Evolutionary conservation across 495 filamentous ascomycete genomes (phyloP).

Genomic region (Talaromyces proteolyticus): DNA sequence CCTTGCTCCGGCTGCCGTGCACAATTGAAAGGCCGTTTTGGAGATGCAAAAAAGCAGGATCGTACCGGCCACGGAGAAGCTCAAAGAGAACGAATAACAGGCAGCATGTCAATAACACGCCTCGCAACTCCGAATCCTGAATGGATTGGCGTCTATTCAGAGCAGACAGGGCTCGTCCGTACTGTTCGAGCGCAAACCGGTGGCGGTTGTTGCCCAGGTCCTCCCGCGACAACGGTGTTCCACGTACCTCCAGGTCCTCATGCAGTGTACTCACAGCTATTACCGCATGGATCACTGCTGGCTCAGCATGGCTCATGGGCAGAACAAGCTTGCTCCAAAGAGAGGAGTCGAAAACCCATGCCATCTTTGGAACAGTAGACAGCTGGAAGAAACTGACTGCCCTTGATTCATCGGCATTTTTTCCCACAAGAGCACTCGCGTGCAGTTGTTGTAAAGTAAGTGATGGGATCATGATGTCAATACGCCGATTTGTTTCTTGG

Average conservation of each 20-base stretch:
- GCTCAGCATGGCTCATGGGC: slow-evolving; percentile 36
- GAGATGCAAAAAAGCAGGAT: slow-evolving; percentile 13
- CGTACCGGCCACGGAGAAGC: slow-evolving; percentile 14
- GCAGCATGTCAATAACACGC: slow-evolving; percentile 16
- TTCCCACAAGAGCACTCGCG: not conserved
- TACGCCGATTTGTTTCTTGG: not conserved
- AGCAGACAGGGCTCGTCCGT: slow-evolving; percentile 7
- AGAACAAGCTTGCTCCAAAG: slow-evolving; percentile 45
- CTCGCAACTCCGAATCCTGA: slow-evolving; percentile 13
- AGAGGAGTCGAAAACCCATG: slow-evolving; percentile 31
- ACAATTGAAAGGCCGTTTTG: slow-evolving; percentile 11
- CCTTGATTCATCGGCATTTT: slow-evolving; percentile 11
- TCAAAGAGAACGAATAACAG: slow-evolving; percentile 17
- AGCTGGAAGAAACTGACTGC: slow-evolving; percentile 30
- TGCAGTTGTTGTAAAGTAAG: not conserved
- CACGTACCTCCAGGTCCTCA: slow-evolving; percentile 15
- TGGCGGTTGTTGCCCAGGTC: slow-evolving; percentile 11
- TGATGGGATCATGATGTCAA: not conserved
- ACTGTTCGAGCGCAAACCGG: slow-evolving; percentile 16
- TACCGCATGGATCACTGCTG: slow-evolving; percentile 45
- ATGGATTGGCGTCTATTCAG: slow-evolving; percentile 11
- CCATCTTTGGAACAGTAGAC: slow-evolving; percentile 34
- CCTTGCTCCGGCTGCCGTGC: not conserved
- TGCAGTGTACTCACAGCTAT: slow-evolving; percentile 42
- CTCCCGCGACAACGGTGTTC: slow-evolving; percentile 8